A percentile compares a stretch with the other conserved stretches of the same genome.
Conservation (phyloP, 2,329 filamentous ascomycete genomes). For the Aureobasidium sp. region DNA sequence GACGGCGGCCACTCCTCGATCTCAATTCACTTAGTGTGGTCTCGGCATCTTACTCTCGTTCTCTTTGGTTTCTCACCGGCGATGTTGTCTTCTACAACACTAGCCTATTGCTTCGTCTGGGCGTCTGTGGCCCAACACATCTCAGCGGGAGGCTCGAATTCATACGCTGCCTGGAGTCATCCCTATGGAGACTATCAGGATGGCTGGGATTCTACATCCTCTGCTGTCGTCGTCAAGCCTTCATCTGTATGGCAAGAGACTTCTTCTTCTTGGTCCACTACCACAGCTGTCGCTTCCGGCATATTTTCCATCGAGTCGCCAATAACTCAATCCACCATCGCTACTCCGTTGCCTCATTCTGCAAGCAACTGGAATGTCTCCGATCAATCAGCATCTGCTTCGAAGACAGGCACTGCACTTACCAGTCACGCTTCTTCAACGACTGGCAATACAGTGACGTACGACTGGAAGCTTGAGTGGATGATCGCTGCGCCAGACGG, state of each 20-base stretch:
- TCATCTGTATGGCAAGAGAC: neutral
- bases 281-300: neutral
- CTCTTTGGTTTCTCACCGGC: neutral
- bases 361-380: neutral
- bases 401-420: neutral
- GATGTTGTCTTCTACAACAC: neutral
- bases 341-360: neutral
- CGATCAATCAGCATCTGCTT: neutral
- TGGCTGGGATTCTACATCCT: neutral
- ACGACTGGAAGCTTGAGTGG: slow-evolving; percentile 48
- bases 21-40: neutral
- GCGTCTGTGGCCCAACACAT: neutral
- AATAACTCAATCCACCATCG: neutral
- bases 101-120: neutral
- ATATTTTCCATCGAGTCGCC: neutral
- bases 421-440: neutral
- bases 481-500: slow-evolving; percentile 48
- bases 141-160: neutral
- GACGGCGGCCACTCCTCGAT: neutral
- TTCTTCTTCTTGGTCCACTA: neutral
- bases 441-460: slow-evolving; percentile 31
- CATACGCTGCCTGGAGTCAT: neutral
- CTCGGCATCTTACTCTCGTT: slow-evolving; percentile 3
- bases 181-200: neutral
- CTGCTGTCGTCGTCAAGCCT: neutral